Base-by-base conservation (phyloP, 2,329 filamentous ascomycete genomes). In the Fusarium nelsonii region DNA sequence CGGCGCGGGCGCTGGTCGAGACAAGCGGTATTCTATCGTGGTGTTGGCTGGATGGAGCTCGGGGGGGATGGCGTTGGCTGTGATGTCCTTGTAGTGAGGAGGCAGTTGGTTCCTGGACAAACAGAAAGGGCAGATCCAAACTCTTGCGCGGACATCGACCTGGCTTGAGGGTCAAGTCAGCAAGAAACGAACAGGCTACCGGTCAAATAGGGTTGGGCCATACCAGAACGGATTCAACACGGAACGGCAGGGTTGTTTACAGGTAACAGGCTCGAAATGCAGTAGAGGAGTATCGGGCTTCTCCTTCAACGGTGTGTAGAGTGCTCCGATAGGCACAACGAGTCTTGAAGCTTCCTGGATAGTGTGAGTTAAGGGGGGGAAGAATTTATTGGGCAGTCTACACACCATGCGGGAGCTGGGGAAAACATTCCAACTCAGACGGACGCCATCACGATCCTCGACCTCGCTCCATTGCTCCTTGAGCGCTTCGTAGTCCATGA, bases 381-480 rank as follows among this genome's bases (percentile, higher is more conserved):
- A 23, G 9, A 33, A 40, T 48, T 16, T 14, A 28, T 12, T 11
- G 14, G 28, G 34, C 23, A 43, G n/a, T 33, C 11, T 82, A 41
- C 87, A 74, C 75, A 93, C 94, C 94, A 99, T 97, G 79, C 96
- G 93, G 77, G 95, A 95, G 84, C 94, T 97, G 50, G 96, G 96
- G 77, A 99, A 97, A 65, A 97, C 97, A 80, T 99, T 99, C 96
- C 96, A 99, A 82, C 95, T 97, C 72, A 99, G 87, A 69, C 96
- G 91, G 77, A 98, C 89, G 65, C 96, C 96, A 89, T 99, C 96
- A 74, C 93, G 90, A 78, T 99, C 96, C 84, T 99, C 96, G 62
- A 97, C 91, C 80, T 97, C 94, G 77, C 91, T 93, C 94, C 94
- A 97, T 84, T 95, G 92, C 82, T 97, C 94, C 84, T 97, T 97